Evolutionary conservation across 805 yeast species (phyloP), one percentile per base, ranked within the genome.

Genomic region (Wickerhamomyces sydowiorum): DNA sequence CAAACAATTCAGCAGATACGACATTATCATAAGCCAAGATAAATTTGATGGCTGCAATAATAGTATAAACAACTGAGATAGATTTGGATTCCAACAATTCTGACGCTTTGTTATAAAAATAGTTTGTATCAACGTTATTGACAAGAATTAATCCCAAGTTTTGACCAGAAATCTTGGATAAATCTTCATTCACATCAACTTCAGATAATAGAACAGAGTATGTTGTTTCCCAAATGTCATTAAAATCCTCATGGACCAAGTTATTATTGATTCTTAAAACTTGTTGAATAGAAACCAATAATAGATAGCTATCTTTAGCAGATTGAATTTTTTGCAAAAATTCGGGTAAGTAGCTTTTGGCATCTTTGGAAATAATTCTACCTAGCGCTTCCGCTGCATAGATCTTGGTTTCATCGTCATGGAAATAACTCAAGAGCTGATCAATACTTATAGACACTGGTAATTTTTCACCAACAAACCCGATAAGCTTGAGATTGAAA

Each of bases 341-440:
- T 2, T 44, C 34, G 1, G 70, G 64, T n/a, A 76, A 52, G 42
- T 70, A 67, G 5, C 47, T 55, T 2, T 56, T 51, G 7, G 69
- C 51, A 45, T 75, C 64, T 29, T 61, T 60, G 3, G 71, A 60
- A 9, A 74, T 64, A 20, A 76, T 55, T 12, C 72, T 67, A 2
- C 86, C 83, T 23, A 79, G 54, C 0, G 82, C 67, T 38, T 71
- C 69, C 1, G 83, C 73, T 2, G 83, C 70, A 19, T 75, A 74
- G 7, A 65, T 47, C 40, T 67, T 67, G 5, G 72, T 53, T 5
- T 56, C 58, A 29, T 70, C 72, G 10, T 65, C 56, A 4, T 56
- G 51, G 45, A 70, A 54, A 44, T 62, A 52, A 17, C 42, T 44
- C 49, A 60, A 57, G 49, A 78, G 56, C 15, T 69, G 62, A 1